Evolutionary conservation across 148 eudicot species (phyloP).

Genomic region (Rhododendron molle): DNA sequence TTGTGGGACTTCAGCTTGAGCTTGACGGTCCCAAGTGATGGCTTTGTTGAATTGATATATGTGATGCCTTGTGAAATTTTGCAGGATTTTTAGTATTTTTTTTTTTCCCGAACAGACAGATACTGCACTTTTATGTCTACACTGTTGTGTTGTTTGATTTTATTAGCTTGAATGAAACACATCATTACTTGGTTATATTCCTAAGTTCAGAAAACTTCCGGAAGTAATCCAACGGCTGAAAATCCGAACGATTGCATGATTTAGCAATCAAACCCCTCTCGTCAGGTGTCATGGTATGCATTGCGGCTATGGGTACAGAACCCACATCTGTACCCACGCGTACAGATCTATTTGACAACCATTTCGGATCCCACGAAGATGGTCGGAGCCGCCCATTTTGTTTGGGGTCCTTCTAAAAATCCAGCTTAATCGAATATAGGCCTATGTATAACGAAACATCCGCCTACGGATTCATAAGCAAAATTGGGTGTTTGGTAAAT

Average conservation of each 20-base stretch:
- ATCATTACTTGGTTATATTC: neutral
- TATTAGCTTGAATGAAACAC: neutral
- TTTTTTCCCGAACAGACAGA: neutral
- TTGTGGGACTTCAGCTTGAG: slow-evolving; percentile 73
- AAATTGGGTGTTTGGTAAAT: too few species aligned
- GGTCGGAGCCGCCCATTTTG: neutral
- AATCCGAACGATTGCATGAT: too few species aligned
- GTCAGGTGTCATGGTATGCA: too few species aligned
- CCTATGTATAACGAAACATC: neutral
- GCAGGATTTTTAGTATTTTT: neutral
- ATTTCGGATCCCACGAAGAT: neutral
- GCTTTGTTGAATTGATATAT: neutral
- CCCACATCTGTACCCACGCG: too few species aligned
- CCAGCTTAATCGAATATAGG: neutral
- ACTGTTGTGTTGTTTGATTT: neutral
- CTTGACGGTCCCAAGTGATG: slow-evolving; percentile 30
- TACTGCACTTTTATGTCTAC: neutral
- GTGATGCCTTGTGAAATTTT: neutral
- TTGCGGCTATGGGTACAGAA: too few species aligned
- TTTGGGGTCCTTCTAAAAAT: neutral
- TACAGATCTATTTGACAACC: neutral
- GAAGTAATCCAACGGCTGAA: neutral
- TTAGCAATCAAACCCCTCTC: neutral
- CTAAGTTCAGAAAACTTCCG: neutral
- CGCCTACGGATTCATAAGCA: neutral